Evolutionary conservation across 495 filamentous ascomycete species (phyloP), one percentile per base, ranked within the genome.

Genomic region (Tuber brumale): DNA sequence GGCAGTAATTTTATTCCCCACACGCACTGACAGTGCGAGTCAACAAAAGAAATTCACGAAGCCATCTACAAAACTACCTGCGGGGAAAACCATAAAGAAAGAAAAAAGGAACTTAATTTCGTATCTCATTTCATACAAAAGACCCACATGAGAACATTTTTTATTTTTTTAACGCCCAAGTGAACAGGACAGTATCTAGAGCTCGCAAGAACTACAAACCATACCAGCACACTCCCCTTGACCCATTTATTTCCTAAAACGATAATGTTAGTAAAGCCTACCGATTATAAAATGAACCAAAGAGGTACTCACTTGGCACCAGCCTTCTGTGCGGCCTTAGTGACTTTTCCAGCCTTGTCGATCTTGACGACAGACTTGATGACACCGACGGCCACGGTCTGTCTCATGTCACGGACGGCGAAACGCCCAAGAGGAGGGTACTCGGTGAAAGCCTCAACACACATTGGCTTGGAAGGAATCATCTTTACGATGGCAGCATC

Each of bases 401-500:
- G 92, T 84, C 91, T 88, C 89, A 92, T 91, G 84, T 92, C 93
- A 90, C 94, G 93, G 89, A 97, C 94, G 85, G 94, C 94, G 89
- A 97, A 99, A 90, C 95, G 94, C 85, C 95, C 95, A 76, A 99
- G 93, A 85, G 96, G 95, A 83, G 95, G 94, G 89, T 98, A 99
- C 82, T 98, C 94, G 83, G 95, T 97, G 94, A 98, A 98, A 81
- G 96, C 89, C 93, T 98, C 95, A 86, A 99, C 95, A 88, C 95
- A 99, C 95, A 99, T 99, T 84, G 95, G 95, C 94, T 99, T 99
- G 88, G 95, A 97, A 83, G 95, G 95, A 89, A 97, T 85, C 95
- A 99, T 99, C 93, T 97, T 98, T 89, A 99, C 96, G 88, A 99
- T 99, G 86, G 95, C 94, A 82, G 95, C 95, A 85, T 99, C 95